Evolutionary conservation across 148 eudicot species (phyloP), one percentile per base, ranked within the genome.

Genomic region (Diospyros kaki): DNA sequence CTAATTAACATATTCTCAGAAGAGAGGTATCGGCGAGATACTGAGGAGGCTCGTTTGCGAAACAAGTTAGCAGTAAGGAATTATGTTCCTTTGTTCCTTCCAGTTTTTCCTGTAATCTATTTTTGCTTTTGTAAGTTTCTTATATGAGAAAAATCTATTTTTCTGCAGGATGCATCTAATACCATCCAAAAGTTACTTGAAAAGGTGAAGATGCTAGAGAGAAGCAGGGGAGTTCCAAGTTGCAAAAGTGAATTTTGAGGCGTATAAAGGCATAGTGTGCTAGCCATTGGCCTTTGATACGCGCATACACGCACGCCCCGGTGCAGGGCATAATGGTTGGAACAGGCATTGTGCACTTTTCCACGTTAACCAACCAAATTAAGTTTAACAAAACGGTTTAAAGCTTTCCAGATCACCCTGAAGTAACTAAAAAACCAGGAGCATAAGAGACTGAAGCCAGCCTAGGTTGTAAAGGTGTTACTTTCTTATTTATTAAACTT

Each of bases 21-120:
- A 48, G 95, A 88, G 80, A 85, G 90, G 74, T 62, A 75, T 43
- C 80, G 87, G 2, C 85, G 88, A 66, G 87, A 87, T 1, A n/a
- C 2, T 13, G 90, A 85, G 80, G 89, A 87, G 74, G 86, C 78
- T 38, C 74, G 17, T 43, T 60, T 85, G 87, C 84, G 85, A 75
- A 72, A 62, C 46, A 81, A 65, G 56, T 54, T 80, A 54, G 69
- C 78, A 89, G 93, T 89, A 14, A 46, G 69, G 7, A 17, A 73
- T 15, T 58, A 46, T 38, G 15, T 40, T 58, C 59, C 1, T 6
- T 68, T 67, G 50, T 56, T 42, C 44, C 59, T 15, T 4, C 8
- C 39, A 7, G 15, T 38, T 48, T 61, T 62, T 46, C 12, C 28
- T 58, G 6, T 10, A 39, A 14, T 51, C 28, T 68, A 28, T 28